A percentile compares a stretch with the other conserved stretches of the same genome.
These are phyloP conservation scores for Diaporthe destruens DNA, from an alignment of 2,329 filamentous ascomycete genomes.

Conservation along the genomic window DNA sequence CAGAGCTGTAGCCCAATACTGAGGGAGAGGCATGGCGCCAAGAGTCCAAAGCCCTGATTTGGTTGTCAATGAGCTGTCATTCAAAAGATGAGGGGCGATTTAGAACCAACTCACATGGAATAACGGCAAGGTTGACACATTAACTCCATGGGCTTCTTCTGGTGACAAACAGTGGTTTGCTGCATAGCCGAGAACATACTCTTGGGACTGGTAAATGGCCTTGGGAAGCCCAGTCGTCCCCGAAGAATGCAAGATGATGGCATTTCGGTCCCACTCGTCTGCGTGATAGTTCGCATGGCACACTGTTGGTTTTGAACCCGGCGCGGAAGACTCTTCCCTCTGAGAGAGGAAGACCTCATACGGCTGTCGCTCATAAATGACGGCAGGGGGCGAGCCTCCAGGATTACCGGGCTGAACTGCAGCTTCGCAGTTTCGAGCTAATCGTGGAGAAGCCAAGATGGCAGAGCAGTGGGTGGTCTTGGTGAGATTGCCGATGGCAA, in stretches of 20 bases:
- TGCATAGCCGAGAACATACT: not conserved
- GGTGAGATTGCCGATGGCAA: constrained; percentile 1
- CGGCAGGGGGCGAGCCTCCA: not conserved
- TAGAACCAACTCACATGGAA: not conserved
- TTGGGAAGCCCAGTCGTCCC: not conserved
- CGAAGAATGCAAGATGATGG: not conserved
- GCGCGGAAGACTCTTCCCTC: not conserved
- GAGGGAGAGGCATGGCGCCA: not conserved
- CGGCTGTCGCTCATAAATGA: not conserved
- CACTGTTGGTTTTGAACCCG: not conserved
- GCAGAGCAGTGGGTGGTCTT: not conserved
- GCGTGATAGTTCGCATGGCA: not conserved
- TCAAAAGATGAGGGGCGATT: not conserved
- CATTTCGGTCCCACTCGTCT: not conserved
- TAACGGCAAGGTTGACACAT: constrained; percentile 2
- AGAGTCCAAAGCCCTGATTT: not conserved
- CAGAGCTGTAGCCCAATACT: not conserved
- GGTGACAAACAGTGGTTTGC: not conserved
- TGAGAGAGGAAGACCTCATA: not conserved
- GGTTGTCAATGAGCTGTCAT: not conserved
- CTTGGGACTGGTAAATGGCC: not conserved
- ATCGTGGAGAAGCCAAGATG: not conserved
- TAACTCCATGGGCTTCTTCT: not conserved
- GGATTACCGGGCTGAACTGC: not conserved
- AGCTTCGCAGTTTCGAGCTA: not conserved